phyloP scores from a whole-genome alignment of 2,329 filamentous ascomycete genomes.

The Claviceps arundinis region DNA sequence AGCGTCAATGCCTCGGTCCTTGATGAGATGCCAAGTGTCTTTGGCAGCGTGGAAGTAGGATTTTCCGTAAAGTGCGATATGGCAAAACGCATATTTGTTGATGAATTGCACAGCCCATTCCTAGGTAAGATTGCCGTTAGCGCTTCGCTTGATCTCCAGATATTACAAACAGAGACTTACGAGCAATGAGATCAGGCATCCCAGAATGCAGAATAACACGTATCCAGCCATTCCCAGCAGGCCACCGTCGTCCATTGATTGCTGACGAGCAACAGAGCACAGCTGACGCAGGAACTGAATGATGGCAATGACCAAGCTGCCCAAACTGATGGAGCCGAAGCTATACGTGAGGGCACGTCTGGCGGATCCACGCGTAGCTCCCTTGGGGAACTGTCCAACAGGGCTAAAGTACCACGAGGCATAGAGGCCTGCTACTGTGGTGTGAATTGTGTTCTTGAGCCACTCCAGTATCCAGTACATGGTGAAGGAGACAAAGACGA shows the following conservation, averaged over 20 bases:
- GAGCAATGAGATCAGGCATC: conserved; percentile 56
- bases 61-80: conserved; percentile 88
- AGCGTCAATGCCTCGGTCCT: conserved; percentile 79
- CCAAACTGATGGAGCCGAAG: conserved; percentile 81
- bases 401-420: conserved; percentile 85
- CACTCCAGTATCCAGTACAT: conserved; percentile 92
- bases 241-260: conserved; percentile 54
- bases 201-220: conserved; percentile 60
- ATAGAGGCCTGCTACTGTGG: conserved; percentile 76
- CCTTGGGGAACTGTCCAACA: conserved; percentile 51
- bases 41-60: conserved; percentile 77
- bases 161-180: no score
- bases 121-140: no score
- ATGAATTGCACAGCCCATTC: conserved; percentile 81
- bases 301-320: conserved; percentile 73
- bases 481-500: conserved; percentile 81
- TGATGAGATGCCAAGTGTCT: conserved; percentile 84
- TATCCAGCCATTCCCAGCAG: conserved; percentile 53
- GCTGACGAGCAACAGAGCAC: conserved; percentile 59
- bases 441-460: conserved; percentile 87
- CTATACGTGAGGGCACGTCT: conserved; percentile 76
- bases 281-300: conserved; percentile 75
- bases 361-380: conserved; percentile 72
- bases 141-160: no score
- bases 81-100: conserved; percentile 85